Evolutionary conservation across 306 rosid species (phyloP), one percentile per base, ranked within the genome.

Genomic region (Argentina anserina): DNA sequence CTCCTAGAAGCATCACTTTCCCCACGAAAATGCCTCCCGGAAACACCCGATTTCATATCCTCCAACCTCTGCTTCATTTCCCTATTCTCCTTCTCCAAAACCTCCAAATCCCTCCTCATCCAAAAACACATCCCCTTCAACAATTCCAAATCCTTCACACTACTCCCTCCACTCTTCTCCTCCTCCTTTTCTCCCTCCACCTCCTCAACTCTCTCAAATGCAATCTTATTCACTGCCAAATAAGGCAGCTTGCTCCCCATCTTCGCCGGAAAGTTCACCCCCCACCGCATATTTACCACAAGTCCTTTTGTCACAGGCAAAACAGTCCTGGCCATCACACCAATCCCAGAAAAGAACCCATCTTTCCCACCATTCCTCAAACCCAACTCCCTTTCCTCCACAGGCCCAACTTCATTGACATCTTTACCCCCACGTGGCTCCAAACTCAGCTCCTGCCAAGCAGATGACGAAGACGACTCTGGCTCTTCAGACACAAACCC

Each of bases 401-500:
- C 77, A 70, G 58, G 60, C 64, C 80, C 85, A 26, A n/a, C 29
- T 65, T 75, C 81, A 71, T 67, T 64, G 0, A 72, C 76, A 69
- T 64, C 56, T 69, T 75, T 72, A 26, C 63, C 68, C 4, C 81
- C 78, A 34, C 13, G 74, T 59, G 94, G 82, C 76, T 91, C 92
- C 90, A 91, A 76, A 56, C 80, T 91, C 80, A 91, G 20, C 65
- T 89, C 91, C 80, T 89, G 90, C 96, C 96, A 94, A 31, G 42
- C 85, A 4, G 86, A 81, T 7, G 85, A 81, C 9, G 85, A 3
- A 33, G 36, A 81, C 3, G 49, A 42, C 46, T 15, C 46, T 12
- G 10, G 49, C 14, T 60, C 87, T 15, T 70, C 81, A 3, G 67
- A 45, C 11, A 37, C 81, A 75, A 84, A 79, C 73, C 89, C 86